These are phyloP conservation scores for Geotrichum ghanense DNA, from an alignment of 805 yeast species.

Conservation along the genomic window DNA sequence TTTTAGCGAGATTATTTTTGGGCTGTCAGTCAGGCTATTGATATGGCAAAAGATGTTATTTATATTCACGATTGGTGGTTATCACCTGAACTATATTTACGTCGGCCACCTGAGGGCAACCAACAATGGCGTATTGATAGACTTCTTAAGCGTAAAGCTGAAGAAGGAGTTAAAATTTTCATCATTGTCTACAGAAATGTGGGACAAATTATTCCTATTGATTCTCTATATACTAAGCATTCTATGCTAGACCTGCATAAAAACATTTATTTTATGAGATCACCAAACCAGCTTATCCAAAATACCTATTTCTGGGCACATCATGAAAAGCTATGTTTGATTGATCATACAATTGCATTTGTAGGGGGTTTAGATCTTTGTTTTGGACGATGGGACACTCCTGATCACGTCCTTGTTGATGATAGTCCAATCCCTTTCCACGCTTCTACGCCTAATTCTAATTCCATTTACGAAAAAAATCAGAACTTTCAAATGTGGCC, in stretches of 20 bases:
- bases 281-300: constrained; percentile 90
- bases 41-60: constrained; percentile 86
- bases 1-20: constrained; percentile 77
- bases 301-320: constrained; percentile 98
- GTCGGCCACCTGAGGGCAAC: constrained; percentile 92
- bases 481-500: constrained; percentile 62
- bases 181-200: constrained; percentile 90
- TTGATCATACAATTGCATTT: constrained; percentile 83
- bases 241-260: constrained; percentile 76
- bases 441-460: constrained; percentile 13
- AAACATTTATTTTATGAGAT: constrained; percentile 80
- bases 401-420: constrained; percentile 84
- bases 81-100: constrained; percentile 81
- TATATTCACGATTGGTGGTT: constrained; percentile 99
- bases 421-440: constrained; percentile 2
- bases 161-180: constrained; percentile 88
- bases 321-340: constrained; percentile 81
- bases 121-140: constrained; percentile 91
- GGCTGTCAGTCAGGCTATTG: constrained; percentile 88
- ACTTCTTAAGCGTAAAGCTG: constrained; percentile 76
- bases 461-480: constrained; percentile 2
- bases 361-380: constrained; percentile 95
- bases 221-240: constrained; percentile 89
- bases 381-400: constrained; percentile 92
- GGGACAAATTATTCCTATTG: constrained; percentile 85